Percentiles rank a stretch among this genome's conserved stretches.
Evolutionary conservation across 352 stramenopile species (phyloP).

Genomic region (Globisporangium splendens): DNA sequence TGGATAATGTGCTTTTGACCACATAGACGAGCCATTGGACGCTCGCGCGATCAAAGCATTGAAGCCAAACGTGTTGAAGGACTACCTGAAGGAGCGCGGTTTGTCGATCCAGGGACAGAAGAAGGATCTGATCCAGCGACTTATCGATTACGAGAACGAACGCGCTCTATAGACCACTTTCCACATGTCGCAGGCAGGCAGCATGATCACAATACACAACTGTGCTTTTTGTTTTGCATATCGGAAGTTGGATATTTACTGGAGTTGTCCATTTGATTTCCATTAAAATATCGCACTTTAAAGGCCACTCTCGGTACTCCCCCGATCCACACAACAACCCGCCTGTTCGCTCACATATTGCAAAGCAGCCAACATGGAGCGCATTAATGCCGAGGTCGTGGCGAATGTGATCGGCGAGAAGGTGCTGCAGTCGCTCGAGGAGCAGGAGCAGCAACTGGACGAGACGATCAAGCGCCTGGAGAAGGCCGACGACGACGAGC

Average conservation of each 20-base stretch:
- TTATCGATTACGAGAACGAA: constrained; percentile 88
- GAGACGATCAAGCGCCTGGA: constrained; percentile 83
- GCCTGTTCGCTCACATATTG: no score
- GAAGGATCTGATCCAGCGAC: constrained; percentile 85
- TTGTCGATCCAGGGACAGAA: constrained; percentile 87
- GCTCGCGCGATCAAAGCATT: constrained; percentile 82
- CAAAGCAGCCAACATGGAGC: constrained; percentile 33
- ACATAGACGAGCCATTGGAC: constrained; percentile 73
- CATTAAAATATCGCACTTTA: constrained; percentile 3
- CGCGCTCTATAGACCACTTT: constrained; percentile 62
- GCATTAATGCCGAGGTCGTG: constrained; percentile 71
- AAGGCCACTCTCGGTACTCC: not conserved
- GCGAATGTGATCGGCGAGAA: constrained; percentile 82
- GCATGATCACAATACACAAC: no score
- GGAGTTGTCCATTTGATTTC: no score
- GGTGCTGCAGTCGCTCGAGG: constrained; percentile 83
- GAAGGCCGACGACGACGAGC: constrained; percentile 83
- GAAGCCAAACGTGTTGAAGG: constrained; percentile 86
- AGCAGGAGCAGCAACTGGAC: constrained; percentile 83
- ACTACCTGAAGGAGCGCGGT: constrained; percentile 83
- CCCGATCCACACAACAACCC: no score
- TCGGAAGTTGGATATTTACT: no score
- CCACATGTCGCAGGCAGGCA: constrained; percentile 6
- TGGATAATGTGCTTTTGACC: not conserved
- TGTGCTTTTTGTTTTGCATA: constrained; percentile 5